Conservation (phyloP, 257 asterid species). For the Petunia axillaris region DNA sequence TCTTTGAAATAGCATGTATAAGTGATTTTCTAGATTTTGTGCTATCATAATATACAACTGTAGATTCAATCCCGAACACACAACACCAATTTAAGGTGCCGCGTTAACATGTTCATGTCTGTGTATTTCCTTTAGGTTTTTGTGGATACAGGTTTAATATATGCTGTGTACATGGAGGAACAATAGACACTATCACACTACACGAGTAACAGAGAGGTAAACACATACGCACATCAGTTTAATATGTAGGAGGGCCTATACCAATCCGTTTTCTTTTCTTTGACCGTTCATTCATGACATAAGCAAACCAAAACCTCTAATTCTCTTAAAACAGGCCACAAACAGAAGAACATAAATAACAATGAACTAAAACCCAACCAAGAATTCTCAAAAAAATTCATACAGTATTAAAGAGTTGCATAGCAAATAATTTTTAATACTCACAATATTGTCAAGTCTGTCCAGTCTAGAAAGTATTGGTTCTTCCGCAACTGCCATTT, state of each 20-base stretch:
- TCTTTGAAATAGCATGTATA: background rate
- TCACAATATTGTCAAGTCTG: constrained; percentile 62
- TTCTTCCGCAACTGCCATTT: constrained; percentile 48
- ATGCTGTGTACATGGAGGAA: background rate
- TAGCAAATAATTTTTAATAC: background rate
- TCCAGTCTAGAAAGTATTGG: constrained; percentile 68
- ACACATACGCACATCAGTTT: background rate
- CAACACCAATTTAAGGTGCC: no score
- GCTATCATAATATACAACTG: no score
- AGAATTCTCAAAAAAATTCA: background rate
- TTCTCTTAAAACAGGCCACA: no score
- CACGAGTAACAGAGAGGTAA: background rate
- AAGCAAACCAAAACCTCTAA: no score
- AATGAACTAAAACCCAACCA: background rate
- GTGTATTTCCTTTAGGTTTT: no score
- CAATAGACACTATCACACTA: background rate
- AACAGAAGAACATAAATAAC: no score
- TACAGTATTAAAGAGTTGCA: background rate
- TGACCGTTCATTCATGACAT: no score
- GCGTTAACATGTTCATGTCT: no score
- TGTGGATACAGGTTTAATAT: background rate
- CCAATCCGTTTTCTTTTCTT: background rate
- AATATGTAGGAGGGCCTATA: background rate
- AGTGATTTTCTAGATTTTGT: no score
- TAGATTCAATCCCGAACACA: no score